Base-by-base conservation (phyloP, 495 filamentous ascomycete species). In the Penicillium malachiteum region DNA sequence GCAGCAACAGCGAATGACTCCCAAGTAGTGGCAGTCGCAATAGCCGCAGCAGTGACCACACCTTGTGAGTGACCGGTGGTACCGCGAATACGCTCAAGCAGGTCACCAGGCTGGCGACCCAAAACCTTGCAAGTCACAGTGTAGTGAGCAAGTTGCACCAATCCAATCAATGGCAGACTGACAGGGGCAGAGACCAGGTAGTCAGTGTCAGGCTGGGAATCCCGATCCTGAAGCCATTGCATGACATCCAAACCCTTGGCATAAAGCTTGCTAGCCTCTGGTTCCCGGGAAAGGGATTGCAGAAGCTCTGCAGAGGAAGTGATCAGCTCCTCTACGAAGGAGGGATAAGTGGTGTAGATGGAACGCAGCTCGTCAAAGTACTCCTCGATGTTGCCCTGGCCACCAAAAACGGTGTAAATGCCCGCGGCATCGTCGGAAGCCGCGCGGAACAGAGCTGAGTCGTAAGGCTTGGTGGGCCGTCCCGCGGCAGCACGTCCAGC, bases 341-440 rank as follows among this genome's bases (percentile, higher is more conserved):
- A 88, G 2, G 89, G 86, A 71, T 99, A 99, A 12, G 91, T 95
- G 44, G 80, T 83, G 77, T 92, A 95, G 33, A 97, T 79, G 70
- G 93, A 87, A 37, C 93, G 85, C 39, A 99, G 82, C 74, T 99
- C 95, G 52, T 97, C 92, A 67, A 97, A 99, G 73, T 97, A 99
- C 71, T 97, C 95, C 70, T 97, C 92, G 55, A 97, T 97, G 70
- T 97, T 99, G 50, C 95, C 95, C 69, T 99, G 95, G n/a, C 95
- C 95, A 43, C 95, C 95, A 58, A 97, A 97, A 54, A 99, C 89
- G 47, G 85, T 90, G 77, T 96, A 97, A 40, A 97, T 78, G 52
- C 77, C 84, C 7, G 91, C 93, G 34, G 80, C 79, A 38, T 81
- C 83, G 41, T 97, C 92, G 3, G 83, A 85, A 4, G 90, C 92